Conservation (phyloP, 116 monocot species). For the Trichopus zeylanicus region DNA sequence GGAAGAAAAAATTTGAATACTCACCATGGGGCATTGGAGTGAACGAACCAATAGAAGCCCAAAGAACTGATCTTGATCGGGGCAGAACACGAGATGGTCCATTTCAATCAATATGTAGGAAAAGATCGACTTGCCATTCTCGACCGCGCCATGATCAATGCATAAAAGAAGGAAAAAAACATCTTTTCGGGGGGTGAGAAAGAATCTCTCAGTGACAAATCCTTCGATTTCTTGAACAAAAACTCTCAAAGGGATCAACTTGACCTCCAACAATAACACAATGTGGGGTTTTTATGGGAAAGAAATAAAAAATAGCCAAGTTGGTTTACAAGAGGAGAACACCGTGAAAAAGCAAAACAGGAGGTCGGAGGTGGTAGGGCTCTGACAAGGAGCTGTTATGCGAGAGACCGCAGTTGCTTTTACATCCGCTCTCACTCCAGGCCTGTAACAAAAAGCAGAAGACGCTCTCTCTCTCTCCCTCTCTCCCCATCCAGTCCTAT, state of each 20-base stretch:
- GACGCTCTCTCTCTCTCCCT: background rate
- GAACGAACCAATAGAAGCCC: background rate
- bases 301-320: background rate
- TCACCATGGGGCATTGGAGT: too few relatives aligned
- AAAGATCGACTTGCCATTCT: background rate
- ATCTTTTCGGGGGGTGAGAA: too few relatives aligned
- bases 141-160: background rate
- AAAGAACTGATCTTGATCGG: background rate
- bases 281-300: background rate
- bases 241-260: background rate
- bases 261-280: background rate
- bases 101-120: background rate
- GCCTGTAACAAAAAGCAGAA: background rate
- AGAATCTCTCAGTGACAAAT: too few relatives aligned
- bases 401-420: background rate
- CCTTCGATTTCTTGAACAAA: too few relatives aligned
- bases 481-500: background rate
- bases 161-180: background rate
- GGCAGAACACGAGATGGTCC: background rate
- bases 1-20: too few relatives aligned
- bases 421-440: background rate
- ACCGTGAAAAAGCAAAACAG: background rate
- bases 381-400: conserved; percentile 1
- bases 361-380: background rate
- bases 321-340: background rate